These are phyloP conservation scores for Aspergillus transmontanensis DNA, from an alignment of 2,329 filamentous ascomycete genomes.

Conservation along the genomic window DNA sequence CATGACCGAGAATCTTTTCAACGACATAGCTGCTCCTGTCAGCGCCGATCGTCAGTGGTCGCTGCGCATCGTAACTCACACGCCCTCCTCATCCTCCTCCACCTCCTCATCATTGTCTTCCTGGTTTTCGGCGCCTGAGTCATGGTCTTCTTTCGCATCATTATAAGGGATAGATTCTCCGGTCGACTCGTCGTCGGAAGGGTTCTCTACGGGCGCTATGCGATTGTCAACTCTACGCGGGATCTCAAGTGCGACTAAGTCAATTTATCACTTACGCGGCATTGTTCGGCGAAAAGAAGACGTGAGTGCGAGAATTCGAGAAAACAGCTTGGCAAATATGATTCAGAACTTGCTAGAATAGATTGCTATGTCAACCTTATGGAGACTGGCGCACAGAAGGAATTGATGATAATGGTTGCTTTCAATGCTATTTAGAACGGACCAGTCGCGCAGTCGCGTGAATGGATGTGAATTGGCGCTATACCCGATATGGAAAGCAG, in stretches of 20 bases:
- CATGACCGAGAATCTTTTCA: slow-evolving; percentile 42
- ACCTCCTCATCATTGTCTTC: slow-evolving; percentile 28
- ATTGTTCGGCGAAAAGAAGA: slow-evolving; percentile 29
- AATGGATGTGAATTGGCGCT: slow-evolving; percentile 32
- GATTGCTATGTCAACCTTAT: neutral
- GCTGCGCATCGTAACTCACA: slow-evolving; percentile 30
- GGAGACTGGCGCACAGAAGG: neutral
- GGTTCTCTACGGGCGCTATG: slow-evolving; percentile 34
- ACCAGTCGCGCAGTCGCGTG: slow-evolving; percentile 32
- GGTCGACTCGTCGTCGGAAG: slow-evolving; percentile 40
- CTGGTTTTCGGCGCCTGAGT: slow-evolving; percentile 21
- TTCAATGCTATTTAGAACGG: slow-evolving; percentile 12
- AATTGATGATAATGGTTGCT: slow-evolving; percentile 11
- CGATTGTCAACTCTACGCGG: slow-evolving; percentile 17
- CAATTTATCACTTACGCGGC: slow-evolving; percentile 42
- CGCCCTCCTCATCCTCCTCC: slow-evolving; percentile 37
- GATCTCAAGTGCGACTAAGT: slow-evolving; percentile 12
- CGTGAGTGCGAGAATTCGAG: slow-evolving; percentile 26
- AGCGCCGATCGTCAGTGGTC: slow-evolving; percentile 16
- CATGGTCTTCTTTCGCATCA: slow-evolving; percentile 22
- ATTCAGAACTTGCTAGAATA: neutral
- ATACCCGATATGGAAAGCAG: slow-evolving; percentile 40
- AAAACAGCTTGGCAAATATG: slow-evolving; percentile 34
- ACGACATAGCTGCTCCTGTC: slow-evolving; percentile 40
- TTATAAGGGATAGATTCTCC: slow-evolving; percentile 43